Evolutionary conservation across 768 basidiomycete species (phyloP).

Genomic region (Tricholoma sp.): DNA sequence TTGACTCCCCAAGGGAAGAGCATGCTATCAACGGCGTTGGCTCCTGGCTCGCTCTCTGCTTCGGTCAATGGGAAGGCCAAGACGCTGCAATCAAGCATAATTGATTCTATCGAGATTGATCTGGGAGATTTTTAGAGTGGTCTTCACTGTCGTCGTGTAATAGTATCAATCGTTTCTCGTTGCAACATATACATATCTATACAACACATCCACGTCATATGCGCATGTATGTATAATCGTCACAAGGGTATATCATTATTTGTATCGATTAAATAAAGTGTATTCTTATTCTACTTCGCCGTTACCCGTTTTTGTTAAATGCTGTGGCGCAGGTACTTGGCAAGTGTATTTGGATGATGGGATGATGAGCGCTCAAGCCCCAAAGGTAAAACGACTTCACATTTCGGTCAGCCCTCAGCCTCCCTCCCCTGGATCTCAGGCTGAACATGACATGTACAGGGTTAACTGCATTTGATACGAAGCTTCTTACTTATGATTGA

Average conservation of each 20-base stretch:
- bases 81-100: conserved; percentile 50
- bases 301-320: too few species aligned
- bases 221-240: background rate
- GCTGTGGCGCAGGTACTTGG: too few species aligned
- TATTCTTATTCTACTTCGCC: too few species aligned
- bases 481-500: too few species aligned
- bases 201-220: background rate
- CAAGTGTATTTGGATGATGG: too few species aligned
- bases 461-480: too few species aligned
- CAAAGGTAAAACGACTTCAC: too few species aligned
- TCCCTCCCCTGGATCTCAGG: too few species aligned
- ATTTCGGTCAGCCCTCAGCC: too few species aligned
- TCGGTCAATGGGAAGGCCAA: conserved; percentile 27
- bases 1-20: conserved; percentile 23
- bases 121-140: conserved; percentile 65
- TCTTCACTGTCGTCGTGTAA: background rate
- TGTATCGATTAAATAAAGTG: too few species aligned
- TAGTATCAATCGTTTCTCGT: background rate
- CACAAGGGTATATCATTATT: background rate
- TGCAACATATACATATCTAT: background rate
- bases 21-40: conserved; percentile 16
- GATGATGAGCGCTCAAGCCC: too few species aligned
- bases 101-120: conserved; percentile 70
- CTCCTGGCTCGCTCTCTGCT: conserved; percentile 16
- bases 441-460: too few species aligned